A percentile compares a stretch with the other conserved stretches of the same genome.
These are phyloP conservation scores for Aspergillus diversus DNA, from an alignment of 495 filamentous ascomycete genomes.

Conservation along the genomic window DNA sequence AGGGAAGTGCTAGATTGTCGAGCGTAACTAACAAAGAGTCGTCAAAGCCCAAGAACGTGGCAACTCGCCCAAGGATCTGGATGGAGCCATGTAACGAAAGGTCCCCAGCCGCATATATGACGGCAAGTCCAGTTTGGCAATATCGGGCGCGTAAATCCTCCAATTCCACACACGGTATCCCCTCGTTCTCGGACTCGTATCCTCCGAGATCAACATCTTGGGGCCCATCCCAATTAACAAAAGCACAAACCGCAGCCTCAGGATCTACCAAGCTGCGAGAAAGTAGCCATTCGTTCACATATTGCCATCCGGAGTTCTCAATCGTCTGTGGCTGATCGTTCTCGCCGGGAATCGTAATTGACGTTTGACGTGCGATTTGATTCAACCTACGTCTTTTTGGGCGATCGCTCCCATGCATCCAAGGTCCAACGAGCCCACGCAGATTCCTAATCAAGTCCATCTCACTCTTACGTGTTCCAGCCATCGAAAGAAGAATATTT, in stretches of 20 bases:
- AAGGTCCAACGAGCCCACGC: slow-evolving; percentile 76
- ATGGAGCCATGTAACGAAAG: slow-evolving; percentile 65
- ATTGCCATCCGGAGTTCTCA: slow-evolving; percentile 64
- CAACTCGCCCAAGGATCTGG: slow-evolving; percentile 62
- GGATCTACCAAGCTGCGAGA: slow-evolving; percentile 57
- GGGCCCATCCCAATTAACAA: slow-evolving; percentile 81
- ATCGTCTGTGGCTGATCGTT: slow-evolving; percentile 19
- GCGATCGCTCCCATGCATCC: slow-evolving; percentile 73
- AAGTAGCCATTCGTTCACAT: slow-evolving; percentile 81
- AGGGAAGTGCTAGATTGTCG: slow-evolving; percentile 29
- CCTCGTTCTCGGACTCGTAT: slow-evolving; percentile 53
- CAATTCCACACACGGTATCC: slow-evolving; percentile 55
- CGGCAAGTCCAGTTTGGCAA: slow-evolving; percentile 71
- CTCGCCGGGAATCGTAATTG: slow-evolving; percentile 31
- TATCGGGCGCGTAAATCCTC: slow-evolving; percentile 63
- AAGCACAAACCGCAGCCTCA: slow-evolving; percentile 57
- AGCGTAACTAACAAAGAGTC: slow-evolving; percentile 44
- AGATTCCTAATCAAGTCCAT: slow-evolving; percentile 69
- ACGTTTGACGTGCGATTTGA: slow-evolving; percentile 33
- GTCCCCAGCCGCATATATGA: slow-evolving; percentile 70
- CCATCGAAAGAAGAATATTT: slow-evolving; percentile 69
- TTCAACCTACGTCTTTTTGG: slow-evolving; percentile 62
- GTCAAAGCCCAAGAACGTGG: slow-evolving; percentile 63
- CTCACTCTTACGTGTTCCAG: slow-evolving; percentile 44
- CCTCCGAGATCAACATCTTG: slow-evolving; percentile 78